Evolutionary conservation across 352 stramenopile species (phyloP).

Genomic region (Phytophthora meadii): DNA sequence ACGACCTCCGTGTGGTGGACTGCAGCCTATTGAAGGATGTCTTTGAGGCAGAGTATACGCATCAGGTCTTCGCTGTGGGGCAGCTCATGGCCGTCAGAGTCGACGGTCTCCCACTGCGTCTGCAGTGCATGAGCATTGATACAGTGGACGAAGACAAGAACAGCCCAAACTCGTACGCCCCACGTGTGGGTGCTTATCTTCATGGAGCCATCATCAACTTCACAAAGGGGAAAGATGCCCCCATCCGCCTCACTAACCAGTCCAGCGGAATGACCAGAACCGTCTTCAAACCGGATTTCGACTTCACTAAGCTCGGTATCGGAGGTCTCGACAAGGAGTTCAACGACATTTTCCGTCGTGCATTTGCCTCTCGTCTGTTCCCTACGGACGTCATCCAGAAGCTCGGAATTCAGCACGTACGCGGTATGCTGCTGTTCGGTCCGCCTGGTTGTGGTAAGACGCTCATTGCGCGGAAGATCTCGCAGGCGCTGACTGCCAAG

Average conservation of each 20-base stretch:
- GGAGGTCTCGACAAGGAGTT: conserved; percentile 99
- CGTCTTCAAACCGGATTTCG: conserved; percentile 97
- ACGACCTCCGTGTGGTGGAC: conserved; percentile 72
- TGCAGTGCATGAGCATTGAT: conserved; percentile 67
- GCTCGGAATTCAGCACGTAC: conserved; percentile 99
- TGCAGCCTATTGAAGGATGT: conserved; percentile 68
- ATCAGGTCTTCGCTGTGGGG: conserved; percentile 78
- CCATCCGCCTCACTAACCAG: conserved; percentile 83
- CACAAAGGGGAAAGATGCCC: conserved; percentile 78
- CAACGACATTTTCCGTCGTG: conserved; percentile 99
- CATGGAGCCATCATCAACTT: conserved; percentile 80
- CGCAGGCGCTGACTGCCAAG: conserved; percentile 95
- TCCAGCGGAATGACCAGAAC: conserved; percentile 73
- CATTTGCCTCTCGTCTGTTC: conserved; percentile 98
- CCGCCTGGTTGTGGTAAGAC: conserved; percentile 96
- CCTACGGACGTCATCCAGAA: conserved; percentile 95
- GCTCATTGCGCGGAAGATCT: conserved; percentile 98
- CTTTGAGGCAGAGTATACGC: conserved; percentile 76
- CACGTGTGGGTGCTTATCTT: conserved; percentile 61
- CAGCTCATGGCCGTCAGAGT: conserved; percentile 75
- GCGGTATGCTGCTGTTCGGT: conserved; percentile 91
- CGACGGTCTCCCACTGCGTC: conserved; percentile 69
- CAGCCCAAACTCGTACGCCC: conserved; percentile 33
- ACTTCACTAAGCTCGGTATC: conserved; percentile 99
- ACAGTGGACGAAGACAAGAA: conserved; percentile 52